Evolutionary conservation across 2,329 filamentous ascomycete genomes (phyloP), one percentile per base, ranked within the genome.

Genomic region (Diaporthe citriasiana): DNA sequence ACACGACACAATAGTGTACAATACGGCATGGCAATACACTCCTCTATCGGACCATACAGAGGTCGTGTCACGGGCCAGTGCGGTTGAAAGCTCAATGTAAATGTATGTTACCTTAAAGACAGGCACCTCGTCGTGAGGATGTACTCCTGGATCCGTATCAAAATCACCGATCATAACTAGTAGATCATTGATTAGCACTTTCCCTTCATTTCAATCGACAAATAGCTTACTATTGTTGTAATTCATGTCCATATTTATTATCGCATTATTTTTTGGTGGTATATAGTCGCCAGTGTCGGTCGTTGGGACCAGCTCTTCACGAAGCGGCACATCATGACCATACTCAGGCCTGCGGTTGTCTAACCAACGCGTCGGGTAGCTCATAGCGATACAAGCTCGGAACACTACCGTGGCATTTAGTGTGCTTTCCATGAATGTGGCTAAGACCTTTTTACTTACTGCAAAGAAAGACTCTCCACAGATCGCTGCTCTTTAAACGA

Each of bases 101-200:
- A 35, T 5, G 35, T 30, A 51, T 35, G 13, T 12, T 19, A 66
- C 60, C 60, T 66, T 51, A 47, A 51, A 51, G 1, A 51, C 19
- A 22, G 60, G 60, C 7, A 45, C 60, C 30, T 66, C 19, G 22
- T 66, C 45, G 33, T 66, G 60, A 33, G 60, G 45, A 13, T 66
- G 60, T 19, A 51, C 45, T 19, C 45, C 45, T 6, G 60, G 45
- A 19, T 51, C 45, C 10, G 10, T 3, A 27, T 66, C 45, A 38
- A 35, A 66, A 8, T 66, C 60, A 8, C 60, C 60, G 22, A 66
- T 66, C 60, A 66, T 66, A 9, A 66, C 60, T 38, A 38, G 5
- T 13, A 35, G 1, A 10, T 15, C 40, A 2, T 17, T 27, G 10
- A 0, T 66, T 38, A 66, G 60, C 45, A 38, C 6, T 4, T 27